These are phyloP conservation scores for Mikania micrantha DNA, from an alignment of 129 eudicot genomes.

Conservation along the genomic window DNA sequence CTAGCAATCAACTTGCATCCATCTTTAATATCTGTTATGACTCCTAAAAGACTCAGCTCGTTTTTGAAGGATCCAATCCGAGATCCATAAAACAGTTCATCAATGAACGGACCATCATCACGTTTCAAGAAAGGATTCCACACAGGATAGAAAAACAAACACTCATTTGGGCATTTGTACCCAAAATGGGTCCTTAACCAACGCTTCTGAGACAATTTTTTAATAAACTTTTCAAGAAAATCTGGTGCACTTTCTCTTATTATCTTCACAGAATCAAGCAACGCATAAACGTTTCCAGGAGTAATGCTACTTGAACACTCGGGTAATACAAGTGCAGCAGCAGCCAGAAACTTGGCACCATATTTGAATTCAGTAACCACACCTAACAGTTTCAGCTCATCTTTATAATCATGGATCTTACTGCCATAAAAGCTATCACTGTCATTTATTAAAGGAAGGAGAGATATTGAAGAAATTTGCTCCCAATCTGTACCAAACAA, in stretches of 20 bases:
- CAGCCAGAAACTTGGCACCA: conserved; percentile 40
- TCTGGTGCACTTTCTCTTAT: not conserved
- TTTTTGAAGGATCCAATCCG: conserved; percentile 12
- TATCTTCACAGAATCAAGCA: conserved; percentile 31
- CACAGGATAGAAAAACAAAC: conserved; percentile 34
- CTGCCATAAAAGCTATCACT: conserved; percentile 28
- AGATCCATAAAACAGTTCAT: conserved; percentile 39
- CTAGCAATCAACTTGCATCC: conserved; percentile 31
- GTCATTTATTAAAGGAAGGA: conserved; percentile 55
- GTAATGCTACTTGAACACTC: conserved; percentile 18
- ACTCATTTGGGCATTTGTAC: conserved; percentile 30
- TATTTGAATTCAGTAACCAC: conserved; percentile 32
- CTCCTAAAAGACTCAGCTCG: conserved; percentile 37
- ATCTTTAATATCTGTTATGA: conserved; percentile 3
- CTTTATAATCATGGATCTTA: conserved; percentile 24
- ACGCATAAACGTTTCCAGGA: conserved; percentile 27
- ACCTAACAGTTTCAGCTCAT: conserved; percentile 35
- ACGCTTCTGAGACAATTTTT: conserved; percentile 1
- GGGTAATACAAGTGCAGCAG: conserved; percentile 30
- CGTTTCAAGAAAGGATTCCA: conserved; percentile 16
- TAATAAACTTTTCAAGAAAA: not conserved
- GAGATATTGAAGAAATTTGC: conserved; percentile 28
- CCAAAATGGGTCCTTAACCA: conserved; percentile 47
- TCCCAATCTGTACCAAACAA: conserved; percentile 41
- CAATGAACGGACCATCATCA: conserved; percentile 49